These are phyloP conservation scores for Aspergillus incahuasiensis DNA, from an alignment of 495 filamentous ascomycete species.

Conservation along the genomic window DNA sequence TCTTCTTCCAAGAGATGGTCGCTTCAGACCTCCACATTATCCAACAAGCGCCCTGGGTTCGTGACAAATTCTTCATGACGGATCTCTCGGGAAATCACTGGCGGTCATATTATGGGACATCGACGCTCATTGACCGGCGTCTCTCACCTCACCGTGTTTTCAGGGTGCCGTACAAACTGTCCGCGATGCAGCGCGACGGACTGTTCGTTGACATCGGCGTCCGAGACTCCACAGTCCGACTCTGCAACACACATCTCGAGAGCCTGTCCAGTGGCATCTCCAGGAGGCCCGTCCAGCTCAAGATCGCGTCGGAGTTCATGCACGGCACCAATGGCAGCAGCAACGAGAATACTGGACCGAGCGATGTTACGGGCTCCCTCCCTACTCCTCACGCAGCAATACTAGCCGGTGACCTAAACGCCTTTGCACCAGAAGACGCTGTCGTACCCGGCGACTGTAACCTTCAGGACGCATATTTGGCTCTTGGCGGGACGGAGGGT, in stretches of 20 bases:
- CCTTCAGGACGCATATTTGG: conserved; percentile 50
- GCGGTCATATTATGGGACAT: conserved; percentile 44
- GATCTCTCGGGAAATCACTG: conserved; percentile 34
- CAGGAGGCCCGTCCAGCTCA: conserved; percentile 40
- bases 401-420: conserved; percentile 51
- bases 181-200: conserved; percentile 45
- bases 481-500: conserved; percentile 44
- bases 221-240: no score
- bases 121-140: conserved; percentile 44
- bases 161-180: conserved; percentile 38
- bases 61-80: conserved; percentile 41
- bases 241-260: conserved; percentile 21
- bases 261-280: conserved; percentile 39
- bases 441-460: conserved; percentile 40
- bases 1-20: conserved; percentile 52
- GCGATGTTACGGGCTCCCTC: background rate
- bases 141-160: conserved; percentile 37
- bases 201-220: conserved; percentile 46
- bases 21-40: conserved; percentile 37
- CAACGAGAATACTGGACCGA: no score
- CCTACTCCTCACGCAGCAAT: conserved; percentile 21
- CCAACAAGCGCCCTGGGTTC: conserved; percentile 36
- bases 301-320: conserved; percentile 35
- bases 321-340: conserved; percentile 21
- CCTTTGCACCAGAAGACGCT: conserved; percentile 49